Conservation (phyloP, 2,329 filamentous ascomycete genomes). For the Atkinsonella texensis region DNA sequence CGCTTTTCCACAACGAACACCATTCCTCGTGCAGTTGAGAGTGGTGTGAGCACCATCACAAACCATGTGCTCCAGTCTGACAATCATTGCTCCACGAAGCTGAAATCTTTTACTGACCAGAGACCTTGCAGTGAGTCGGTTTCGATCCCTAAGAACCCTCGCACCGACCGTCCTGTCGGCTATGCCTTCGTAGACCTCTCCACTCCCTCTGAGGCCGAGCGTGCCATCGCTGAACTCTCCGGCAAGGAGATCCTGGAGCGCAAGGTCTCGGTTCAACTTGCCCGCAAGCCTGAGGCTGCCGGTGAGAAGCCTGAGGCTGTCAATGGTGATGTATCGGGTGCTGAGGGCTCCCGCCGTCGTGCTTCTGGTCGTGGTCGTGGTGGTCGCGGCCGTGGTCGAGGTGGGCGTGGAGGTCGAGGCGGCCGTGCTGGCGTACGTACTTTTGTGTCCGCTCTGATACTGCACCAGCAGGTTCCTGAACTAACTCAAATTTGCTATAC, state of each 20-base stretch:
- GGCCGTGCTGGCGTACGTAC: slow-evolving; percentile 30
- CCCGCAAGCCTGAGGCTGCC: slow-evolving; percentile 86
- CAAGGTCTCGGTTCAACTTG: slow-evolving; percentile 98
- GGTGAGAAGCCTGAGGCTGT: slow-evolving; percentile 63
- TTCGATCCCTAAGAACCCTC: slow-evolving; percentile 98
- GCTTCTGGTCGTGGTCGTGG: slow-evolving; percentile 54
- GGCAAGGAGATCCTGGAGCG: slow-evolving; percentile 96
- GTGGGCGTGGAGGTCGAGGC: slow-evolving; percentile 51
- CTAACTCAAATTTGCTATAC: background rate
- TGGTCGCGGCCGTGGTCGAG: slow-evolving; percentile 58
- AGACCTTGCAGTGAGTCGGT: slow-evolving; percentile 70
- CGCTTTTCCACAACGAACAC: no score
- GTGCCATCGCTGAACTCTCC: slow-evolving; percentile 88
- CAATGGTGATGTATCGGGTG: slow-evolving; percentile 63
- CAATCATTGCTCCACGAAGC: background rate
- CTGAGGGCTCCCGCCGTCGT: slow-evolving; percentile 52
- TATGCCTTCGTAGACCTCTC: slow-evolving; percentile 98
- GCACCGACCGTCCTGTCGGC: slow-evolving; percentile 94
- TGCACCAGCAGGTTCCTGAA: slow-evolving; percentile 27
- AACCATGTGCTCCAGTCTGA: background rate
- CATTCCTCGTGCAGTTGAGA: no score
- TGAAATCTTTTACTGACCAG: slow-evolving; percentile 1
- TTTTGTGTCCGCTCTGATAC: slow-evolving; percentile 8
- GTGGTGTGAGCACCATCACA: background rate
- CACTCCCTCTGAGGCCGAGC: slow-evolving; percentile 86